Evolutionary conservation across 108 stramenopile genomes (phyloP).

Genomic region (Phaeodactylum tricornutum): DNA sequence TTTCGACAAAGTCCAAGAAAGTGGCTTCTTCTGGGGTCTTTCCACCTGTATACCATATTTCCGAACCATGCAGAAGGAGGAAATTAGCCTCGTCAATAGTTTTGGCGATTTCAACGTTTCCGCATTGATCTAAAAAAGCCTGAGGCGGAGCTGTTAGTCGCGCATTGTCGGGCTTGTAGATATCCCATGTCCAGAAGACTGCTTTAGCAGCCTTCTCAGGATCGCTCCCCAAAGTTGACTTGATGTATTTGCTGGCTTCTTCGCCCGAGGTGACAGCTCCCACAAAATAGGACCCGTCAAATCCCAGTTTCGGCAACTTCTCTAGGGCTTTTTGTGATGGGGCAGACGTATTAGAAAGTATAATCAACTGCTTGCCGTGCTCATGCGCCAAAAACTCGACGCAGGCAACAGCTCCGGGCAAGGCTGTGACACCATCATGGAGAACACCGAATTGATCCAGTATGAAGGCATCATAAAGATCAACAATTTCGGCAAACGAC

Average conservation of each 20-base stretch:
- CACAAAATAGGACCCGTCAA: constrained; percentile 43
- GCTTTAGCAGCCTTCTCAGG: constrained; percentile 16
- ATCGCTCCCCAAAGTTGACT: constrained; percentile 18
- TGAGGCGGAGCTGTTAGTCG: constrained; percentile 32
- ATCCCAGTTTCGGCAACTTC: constrained; percentile 61
- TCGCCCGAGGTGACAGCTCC: constrained; percentile 82
- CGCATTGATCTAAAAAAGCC: constrained; percentile 46
- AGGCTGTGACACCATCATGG: constrained; percentile 64
- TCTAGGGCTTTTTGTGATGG: constrained; percentile 31
- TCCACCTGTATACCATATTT: constrained; percentile 23
- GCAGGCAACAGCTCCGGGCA: constrained; percentile 54
- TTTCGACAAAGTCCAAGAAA: constrained; percentile 7
- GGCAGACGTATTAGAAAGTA: constrained; percentile 78
- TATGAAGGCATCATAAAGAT: constrained; percentile 74
- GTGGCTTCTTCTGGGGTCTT: constrained; percentile 2
- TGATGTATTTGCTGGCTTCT: constrained; percentile 37
- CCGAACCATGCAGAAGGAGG: constrained; percentile 50
- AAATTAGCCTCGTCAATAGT: constrained; percentile 65
- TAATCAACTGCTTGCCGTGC: constrained; percentile 59
- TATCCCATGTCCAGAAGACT: constrained; percentile 57
- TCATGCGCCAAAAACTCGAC: constrained; percentile 28
- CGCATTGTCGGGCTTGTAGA: constrained; percentile 9
- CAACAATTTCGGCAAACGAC: constrained; percentile 7
- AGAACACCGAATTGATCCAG: constrained; percentile 90
- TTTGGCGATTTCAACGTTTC: constrained; percentile 27